Conservation (phyloP, 1,284 basidiomycete species). For the Leccinum olivaceoglutinosum region DNA sequence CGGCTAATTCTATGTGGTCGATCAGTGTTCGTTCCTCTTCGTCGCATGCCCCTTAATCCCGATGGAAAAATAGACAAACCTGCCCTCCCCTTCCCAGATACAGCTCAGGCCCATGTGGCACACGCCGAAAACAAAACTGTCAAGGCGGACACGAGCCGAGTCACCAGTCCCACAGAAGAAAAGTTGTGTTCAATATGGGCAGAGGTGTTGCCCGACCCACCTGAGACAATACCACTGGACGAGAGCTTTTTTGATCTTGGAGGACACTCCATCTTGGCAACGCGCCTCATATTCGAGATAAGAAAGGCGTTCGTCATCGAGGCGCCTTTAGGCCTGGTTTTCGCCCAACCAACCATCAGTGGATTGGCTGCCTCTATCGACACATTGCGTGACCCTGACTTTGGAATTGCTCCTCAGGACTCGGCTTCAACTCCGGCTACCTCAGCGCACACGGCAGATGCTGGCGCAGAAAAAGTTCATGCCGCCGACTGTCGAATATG, state of each 20-base stretch:
- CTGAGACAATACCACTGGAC: conserved; percentile 77
- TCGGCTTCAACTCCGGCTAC: conserved; percentile 23
- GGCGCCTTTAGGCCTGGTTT: conserved; percentile 90
- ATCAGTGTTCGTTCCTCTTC: conserved; percentile 89
- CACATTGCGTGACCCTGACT: conserved; percentile 70
- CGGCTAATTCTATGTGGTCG: conserved; percentile 7
- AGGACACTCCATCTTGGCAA: conserved; percentile 97
- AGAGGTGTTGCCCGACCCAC: conserved; percentile 77
- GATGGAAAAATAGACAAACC: conserved; percentile 99
- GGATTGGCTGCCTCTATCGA: conserved; percentile 84
- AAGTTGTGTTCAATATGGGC: conserved; percentile 83
- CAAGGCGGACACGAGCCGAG: conserved; percentile 28
- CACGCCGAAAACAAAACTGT: conserved; percentile 31
- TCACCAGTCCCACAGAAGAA: conserved; percentile 70
- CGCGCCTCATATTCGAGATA: conserved; percentile 94
- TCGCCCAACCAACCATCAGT: conserved; percentile 84
- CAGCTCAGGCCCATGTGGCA: conserved; percentile 61
- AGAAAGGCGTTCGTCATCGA: conserved; percentile 90
- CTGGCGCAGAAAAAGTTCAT: conserved; percentile 15
- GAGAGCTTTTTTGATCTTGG: conserved; percentile 99
- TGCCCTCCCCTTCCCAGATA: conserved; percentile 97
- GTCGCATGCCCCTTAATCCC: conserved; percentile 95
- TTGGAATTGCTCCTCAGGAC: conserved; percentile 59
- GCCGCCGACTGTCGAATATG: conserved; percentile 55
- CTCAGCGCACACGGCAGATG: conserved; percentile 16